Conservation (phyloP, 2,329 filamentous ascomycete genomes). For the Corniculantispora saksenae region DNA sequence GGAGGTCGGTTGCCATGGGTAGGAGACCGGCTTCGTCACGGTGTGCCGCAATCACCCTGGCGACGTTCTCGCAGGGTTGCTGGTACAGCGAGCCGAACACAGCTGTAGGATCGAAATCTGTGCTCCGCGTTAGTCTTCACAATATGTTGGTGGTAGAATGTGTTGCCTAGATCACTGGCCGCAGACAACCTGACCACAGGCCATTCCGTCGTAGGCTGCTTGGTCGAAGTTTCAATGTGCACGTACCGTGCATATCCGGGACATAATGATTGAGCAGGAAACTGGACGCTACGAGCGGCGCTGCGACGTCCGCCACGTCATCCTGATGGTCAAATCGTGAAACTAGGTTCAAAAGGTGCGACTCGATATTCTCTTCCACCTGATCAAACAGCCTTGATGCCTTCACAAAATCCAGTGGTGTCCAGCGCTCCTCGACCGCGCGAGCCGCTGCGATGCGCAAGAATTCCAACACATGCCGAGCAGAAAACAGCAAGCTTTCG, state of each 20-base stretch:
- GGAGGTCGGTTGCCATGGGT: background rate
- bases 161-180: background rate
- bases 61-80: background rate
- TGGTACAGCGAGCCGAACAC: background rate
- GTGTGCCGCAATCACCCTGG: background rate
- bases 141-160: background rate
- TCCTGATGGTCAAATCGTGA: background rate
- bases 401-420: too few relatives aligned
- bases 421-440: too few relatives aligned
- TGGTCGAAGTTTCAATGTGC: background rate
- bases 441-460: too few relatives aligned
- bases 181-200: background rate
- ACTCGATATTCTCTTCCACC: background rate
- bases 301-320: background rate
- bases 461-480: too few relatives aligned
- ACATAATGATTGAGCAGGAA: slow-evolving; percentile 21
- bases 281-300: slow-evolving; percentile 18
- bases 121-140: background rate
- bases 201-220: too few relatives aligned
- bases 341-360: background rate
- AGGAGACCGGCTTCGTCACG: background rate
- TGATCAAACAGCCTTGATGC: too few relatives aligned
- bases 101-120: background rate
- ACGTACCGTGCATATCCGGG: slow-evolving; percentile 17
- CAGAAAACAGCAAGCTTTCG: too few relatives aligned